Conservation (phyloP, 345 rosid genomes). For the Camelina neglecta region DNA sequence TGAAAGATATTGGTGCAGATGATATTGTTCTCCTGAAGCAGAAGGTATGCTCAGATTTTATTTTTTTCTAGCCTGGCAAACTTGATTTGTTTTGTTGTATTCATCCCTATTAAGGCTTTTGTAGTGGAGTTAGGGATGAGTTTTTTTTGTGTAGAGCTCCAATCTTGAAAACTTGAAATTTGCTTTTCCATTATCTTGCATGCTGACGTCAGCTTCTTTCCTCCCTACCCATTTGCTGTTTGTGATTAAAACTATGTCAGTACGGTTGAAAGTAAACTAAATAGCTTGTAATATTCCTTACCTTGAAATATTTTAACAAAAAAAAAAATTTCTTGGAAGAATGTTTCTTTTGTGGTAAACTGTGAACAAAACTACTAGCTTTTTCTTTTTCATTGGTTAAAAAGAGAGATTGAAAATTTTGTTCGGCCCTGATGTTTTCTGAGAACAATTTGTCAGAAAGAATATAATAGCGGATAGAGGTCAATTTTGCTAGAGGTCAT, state of each 20-base stretch:
- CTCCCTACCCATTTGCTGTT: slow-evolving; percentile 1
- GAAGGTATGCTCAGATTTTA: slow-evolving; percentile 59
- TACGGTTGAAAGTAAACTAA: neutral
- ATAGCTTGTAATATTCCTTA: neutral
- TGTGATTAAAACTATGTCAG: neutral
- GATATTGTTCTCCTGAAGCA: slow-evolving; percentile 87
- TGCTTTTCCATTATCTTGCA: slow-evolving; percentile 7
- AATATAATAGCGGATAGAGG: neutral
- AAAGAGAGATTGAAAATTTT: neutral
- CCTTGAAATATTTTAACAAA: slow-evolving; percentile 2
- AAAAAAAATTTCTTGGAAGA: too few species aligned
- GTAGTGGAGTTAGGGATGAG: neutral
- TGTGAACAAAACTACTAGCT: neutral
- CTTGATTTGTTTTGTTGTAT: slow-evolving; percentile 9
- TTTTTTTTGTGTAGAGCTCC: slow-evolving; percentile 2
- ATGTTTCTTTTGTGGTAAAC: neutral
- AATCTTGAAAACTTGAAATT: slow-evolving; percentile 4
- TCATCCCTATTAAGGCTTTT: slow-evolving; percentile 13
- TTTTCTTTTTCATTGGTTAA: neutral
- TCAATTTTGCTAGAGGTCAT: slow-evolving; percentile 1
- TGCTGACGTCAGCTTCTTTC: slow-evolving; percentile 3
- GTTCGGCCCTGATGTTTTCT: neutral
- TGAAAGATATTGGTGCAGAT: slow-evolving; percentile 67
- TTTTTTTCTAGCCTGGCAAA: slow-evolving; percentile 21
- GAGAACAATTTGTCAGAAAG: neutral